phyloP scores from a whole-genome alignment of 2,329 filamentous ascomycete species.

The Curvularia hawaiiensis region DNA sequence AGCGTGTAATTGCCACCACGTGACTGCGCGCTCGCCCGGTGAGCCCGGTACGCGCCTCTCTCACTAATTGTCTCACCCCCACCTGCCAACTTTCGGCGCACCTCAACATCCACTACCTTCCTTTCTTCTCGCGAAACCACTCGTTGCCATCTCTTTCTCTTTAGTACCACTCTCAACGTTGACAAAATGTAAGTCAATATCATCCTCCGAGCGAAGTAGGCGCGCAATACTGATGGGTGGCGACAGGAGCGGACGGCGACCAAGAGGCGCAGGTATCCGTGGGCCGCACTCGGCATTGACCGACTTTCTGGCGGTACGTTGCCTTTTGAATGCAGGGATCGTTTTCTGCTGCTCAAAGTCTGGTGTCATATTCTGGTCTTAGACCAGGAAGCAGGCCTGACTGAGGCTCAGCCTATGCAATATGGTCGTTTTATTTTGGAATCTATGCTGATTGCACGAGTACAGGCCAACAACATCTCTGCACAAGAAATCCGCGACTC shows the following conservation, averaged over 20 bases:
- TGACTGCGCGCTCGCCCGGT: conserved; percentile 28
- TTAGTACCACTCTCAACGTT: background rate
- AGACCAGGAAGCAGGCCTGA: background rate
- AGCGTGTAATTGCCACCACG: conserved; percentile 38
- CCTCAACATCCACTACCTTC: background rate
- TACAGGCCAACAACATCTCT: conserved; percentile 73
- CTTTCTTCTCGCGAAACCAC: background rate
- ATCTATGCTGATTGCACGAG: background rate
- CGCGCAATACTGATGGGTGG: conserved; percentile 27
- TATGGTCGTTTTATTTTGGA: background rate
- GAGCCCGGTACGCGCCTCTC: conserved; percentile 22
- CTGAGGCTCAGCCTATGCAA: too few species aligned
- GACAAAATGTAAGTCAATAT: conserved; percentile 23
- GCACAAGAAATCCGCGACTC: conserved; percentile 66
- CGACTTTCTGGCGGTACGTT: conserved; percentile 67
- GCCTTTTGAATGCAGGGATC: background rate
- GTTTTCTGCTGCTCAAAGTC: background rate
- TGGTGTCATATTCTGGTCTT: background rate
- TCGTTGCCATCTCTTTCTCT: background rate
- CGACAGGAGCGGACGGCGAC: conserved; percentile 40
- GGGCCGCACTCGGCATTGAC: conserved; percentile 70
- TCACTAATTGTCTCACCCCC: conserved; percentile 13
- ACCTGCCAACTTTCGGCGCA: conserved; percentile 6
- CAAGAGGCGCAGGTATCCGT: conserved; percentile 54
- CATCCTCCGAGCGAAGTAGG: too few species aligned